Conservation (phyloP, 2,329 filamentous ascomycete genomes). For the Hypoxylon sp. region DNA sequence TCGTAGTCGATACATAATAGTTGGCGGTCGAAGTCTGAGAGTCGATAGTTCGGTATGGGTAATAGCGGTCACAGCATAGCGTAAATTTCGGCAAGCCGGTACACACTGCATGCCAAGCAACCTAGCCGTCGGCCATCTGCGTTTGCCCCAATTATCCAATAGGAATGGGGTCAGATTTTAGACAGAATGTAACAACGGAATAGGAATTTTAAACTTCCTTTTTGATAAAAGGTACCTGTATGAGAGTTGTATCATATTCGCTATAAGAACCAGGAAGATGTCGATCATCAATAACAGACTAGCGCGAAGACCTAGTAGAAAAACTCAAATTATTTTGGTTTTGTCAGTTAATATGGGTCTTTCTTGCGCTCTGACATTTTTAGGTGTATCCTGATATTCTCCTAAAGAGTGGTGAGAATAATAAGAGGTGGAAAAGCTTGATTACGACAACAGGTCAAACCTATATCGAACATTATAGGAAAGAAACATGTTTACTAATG, state of each 20-base stretch:
- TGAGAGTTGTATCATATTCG: not conserved
- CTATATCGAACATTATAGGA: not conserved
- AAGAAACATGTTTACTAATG: not conserved
- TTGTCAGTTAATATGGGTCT: not conserved
- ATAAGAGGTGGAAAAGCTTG: not conserved
- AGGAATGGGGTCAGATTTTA: not conserved
- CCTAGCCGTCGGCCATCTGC: constrained; percentile 1
- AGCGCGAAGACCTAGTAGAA: not conserved
- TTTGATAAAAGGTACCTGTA: not conserved
- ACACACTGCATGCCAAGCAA: constrained; percentile 16
- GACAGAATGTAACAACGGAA: constrained; percentile 7
- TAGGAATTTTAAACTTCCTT: constrained; percentile 2
- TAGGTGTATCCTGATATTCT: not conserved
- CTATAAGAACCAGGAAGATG: not conserved
- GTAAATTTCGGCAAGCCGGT: constrained; percentile 5
- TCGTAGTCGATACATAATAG: not conserved
- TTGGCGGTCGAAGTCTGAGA: constrained; percentile 11
- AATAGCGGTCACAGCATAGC: constrained; percentile 19
- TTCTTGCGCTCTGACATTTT: not conserved
- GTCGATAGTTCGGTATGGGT: constrained; percentile 11
- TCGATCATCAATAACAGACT: not conserved
- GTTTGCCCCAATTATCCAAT: constrained; percentile 3
- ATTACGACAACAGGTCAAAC: not conserved
- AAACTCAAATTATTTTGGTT: not conserved
- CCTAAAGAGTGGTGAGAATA: not conserved